phyloP scores from a whole-genome alignment of 2,329 filamentous ascomycete genomes.

The Westerdykella ornata region DNA sequence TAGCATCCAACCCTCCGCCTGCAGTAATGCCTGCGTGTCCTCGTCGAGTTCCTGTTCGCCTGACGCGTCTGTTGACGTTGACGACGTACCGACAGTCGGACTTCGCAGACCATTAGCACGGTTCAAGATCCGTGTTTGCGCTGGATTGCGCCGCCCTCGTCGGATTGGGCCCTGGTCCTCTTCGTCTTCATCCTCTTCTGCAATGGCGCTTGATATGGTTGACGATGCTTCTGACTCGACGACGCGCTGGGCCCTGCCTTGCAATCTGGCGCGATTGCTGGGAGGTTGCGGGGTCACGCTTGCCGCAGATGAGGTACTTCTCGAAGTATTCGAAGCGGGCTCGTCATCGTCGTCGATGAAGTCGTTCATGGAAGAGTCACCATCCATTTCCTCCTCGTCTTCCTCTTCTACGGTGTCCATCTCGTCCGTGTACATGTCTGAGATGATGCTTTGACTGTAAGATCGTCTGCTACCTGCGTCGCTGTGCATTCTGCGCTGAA shows the following conservation, averaged over 20 bases:
- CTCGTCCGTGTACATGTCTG: conserved; percentile 37
- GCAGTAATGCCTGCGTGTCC: conserved; percentile 33
- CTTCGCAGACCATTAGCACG: conserved; percentile 32
- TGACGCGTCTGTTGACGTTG: conserved; percentile 32
- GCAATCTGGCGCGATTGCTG: conserved; percentile 14
- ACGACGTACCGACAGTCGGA: conserved; percentile 25
- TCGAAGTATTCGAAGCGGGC: conserved; percentile 16
- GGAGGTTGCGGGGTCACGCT: conserved; percentile 27
- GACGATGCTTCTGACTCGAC: conserved; percentile 37
- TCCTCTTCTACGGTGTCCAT: conserved; percentile 41
- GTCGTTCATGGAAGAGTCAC: conserved; percentile 39
- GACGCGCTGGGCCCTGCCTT: conserved; percentile 29
- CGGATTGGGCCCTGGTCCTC: conserved; percentile 34
- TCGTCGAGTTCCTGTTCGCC: conserved; percentile 34
- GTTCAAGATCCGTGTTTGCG: conserved; percentile 24
- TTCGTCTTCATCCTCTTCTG: conserved; percentile 34
- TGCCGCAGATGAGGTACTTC: conserved; percentile 26
- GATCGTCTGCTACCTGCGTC: conserved; percentile 38
- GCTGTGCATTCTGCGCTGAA: conserved; percentile 36
- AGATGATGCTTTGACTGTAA: conserved; percentile 38
- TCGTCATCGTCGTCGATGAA: conserved; percentile 38
- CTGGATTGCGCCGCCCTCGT: conserved; percentile 26
- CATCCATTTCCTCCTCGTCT: conserved; percentile 35
- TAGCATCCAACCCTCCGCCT: conserved; percentile 34
- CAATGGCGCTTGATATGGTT: conserved; percentile 28